Evolutionary conservation across 768 basidiomycete species (phyloP), one percentile per base, ranked within the genome.

Genomic region (Dioszegia hungarica): DNA sequence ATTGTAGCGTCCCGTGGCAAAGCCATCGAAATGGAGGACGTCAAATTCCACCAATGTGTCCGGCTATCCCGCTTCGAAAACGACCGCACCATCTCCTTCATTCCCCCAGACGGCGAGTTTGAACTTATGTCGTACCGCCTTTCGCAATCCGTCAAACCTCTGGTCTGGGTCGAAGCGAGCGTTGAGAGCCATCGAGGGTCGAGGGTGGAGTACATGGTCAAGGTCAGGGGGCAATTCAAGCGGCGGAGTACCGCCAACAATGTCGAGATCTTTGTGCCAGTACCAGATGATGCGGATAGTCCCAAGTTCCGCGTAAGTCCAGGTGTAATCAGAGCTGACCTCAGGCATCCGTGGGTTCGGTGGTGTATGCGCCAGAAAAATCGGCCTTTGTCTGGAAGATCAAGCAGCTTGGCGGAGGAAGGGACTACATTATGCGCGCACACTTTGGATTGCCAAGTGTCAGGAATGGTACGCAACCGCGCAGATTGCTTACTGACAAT

Each of bases 371-470:
- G 1, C 95, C 94, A 0, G 95, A 99, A 75, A 98, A 97, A 77
- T 90, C 90, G 17, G 91, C 92, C 1, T 98, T 98, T 70, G 89
- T 97, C 1, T 98, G 95, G 95, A 97, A 97, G 78, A 97, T 99
- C 77, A 98, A 98, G 76, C 90, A 94, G 74, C 82, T 99, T 0
- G 93, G 90, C 4, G 95, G 95, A 5, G 90, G 90, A 34, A 84
- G 90, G 36, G 95, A 99, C 74, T 98, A 93, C 78, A 81, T 97
- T 53, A 97, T 98, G 94, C 83, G 95, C 11, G 95, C 95, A 0
- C 95, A 98, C 74, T 98, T 98, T 75, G 93, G 93, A 46, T 79
- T 99, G 40, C 95, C 95, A 0, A 90, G 88, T 66, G 95, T 98
- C 15, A 85, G 86, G 72, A 88, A 82, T 67, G 91, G 93, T 90